Conservation (phyloP, 2,329 filamentous ascomycete species). For the Penicillium janthinellum region DNA sequence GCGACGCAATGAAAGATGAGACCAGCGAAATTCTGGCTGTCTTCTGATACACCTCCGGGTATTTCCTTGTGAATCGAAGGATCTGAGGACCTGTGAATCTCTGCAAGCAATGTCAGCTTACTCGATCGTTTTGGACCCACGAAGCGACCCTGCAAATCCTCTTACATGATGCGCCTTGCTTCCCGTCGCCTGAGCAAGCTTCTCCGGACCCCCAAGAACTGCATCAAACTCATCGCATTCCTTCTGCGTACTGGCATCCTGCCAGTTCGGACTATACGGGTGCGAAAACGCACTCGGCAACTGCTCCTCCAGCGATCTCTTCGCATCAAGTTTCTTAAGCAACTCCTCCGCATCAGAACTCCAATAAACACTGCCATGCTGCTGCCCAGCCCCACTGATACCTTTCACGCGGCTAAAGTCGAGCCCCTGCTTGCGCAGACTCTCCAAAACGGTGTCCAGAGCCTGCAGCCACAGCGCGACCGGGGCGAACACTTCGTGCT, state of each 20-base stretch:
- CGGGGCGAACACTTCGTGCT: conserved; percentile 89
- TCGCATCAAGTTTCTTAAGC: conserved; percentile 62
- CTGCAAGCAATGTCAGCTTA: conserved; percentile 45
- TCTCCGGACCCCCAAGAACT: conserved; percentile 64
- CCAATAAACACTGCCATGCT: conserved; percentile 98
- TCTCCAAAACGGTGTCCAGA: conserved; percentile 77
- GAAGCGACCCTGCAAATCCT: neutral
- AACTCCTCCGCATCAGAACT: conserved; percentile 66
- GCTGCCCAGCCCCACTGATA: conserved; percentile 90
- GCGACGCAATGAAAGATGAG: conserved; percentile 89
- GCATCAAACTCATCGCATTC: conserved; percentile 89
- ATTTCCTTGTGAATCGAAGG: conserved; percentile 77
- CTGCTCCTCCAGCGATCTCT: conserved; percentile 69
- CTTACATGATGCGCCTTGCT: conserved; percentile 92
- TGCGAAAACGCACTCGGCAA: conserved; percentile 75
- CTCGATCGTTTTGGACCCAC: conserved; percentile 1
- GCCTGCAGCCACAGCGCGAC: conserved; percentile 95
- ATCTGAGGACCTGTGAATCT: conserved; percentile 98
- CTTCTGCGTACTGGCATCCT: conserved; percentile 89
- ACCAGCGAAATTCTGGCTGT: conserved; percentile 89
- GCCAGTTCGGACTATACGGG: conserved; percentile 93
- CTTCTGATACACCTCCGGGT: conserved; percentile 76
- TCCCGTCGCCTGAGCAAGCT: conserved; percentile 77
- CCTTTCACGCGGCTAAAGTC: conserved; percentile 76
- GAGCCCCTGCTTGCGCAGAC: conserved; percentile 68